Conservation (phyloP, 2,329 filamentous ascomycete species). For the Aspergillus texensis region DNA sequence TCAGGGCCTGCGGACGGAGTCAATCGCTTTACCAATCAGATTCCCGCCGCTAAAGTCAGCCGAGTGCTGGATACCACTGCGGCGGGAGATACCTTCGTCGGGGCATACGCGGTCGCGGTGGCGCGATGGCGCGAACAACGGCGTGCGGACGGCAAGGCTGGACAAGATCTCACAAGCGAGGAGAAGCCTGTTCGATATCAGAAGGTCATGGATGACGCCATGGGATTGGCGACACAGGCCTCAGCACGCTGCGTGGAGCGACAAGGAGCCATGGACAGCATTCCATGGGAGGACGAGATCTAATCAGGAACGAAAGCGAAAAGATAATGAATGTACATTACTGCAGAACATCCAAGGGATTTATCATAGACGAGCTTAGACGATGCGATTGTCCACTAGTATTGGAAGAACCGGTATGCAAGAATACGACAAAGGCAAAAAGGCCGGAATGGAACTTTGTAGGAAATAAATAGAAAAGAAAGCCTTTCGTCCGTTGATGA, state of each 20-base stretch:
- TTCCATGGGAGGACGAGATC: constrained; percentile 52
- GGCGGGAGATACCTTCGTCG: constrained; percentile 92
- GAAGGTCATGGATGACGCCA: constrained; percentile 48
- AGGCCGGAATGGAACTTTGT: neutral
- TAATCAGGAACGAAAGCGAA: constrained; percentile 15
- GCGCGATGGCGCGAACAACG: constrained; percentile 54
- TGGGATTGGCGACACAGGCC: constrained; percentile 47
- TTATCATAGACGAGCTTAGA: neutral
- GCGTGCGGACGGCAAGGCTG: constrained; percentile 54
- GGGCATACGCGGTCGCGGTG: constrained; percentile 76
- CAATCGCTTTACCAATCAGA: constrained; percentile 36
- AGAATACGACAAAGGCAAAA: neutral
- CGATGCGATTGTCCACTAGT: neutral
- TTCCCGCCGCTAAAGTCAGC: constrained; percentile 68
- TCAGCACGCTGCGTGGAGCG: constrained; percentile 49
- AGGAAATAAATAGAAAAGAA: neutral
- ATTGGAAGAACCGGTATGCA: neutral
- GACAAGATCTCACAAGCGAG: constrained; percentile 42
- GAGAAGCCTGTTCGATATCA: constrained; percentile 43
- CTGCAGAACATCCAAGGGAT: neutral
- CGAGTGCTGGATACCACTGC: constrained; percentile 89
- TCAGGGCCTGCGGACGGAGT: constrained; percentile 40
- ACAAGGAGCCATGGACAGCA: constrained; percentile 51
- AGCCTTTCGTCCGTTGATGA: neutral
- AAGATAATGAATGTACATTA: neutral